Percentiles rank a stretch among this genome's conserved stretches.
These are phyloP conservation scores for Bothriochloa decipiens DNA, from an alignment of 176 grass and related monocot genomes.

Conservation along the genomic window DNA sequence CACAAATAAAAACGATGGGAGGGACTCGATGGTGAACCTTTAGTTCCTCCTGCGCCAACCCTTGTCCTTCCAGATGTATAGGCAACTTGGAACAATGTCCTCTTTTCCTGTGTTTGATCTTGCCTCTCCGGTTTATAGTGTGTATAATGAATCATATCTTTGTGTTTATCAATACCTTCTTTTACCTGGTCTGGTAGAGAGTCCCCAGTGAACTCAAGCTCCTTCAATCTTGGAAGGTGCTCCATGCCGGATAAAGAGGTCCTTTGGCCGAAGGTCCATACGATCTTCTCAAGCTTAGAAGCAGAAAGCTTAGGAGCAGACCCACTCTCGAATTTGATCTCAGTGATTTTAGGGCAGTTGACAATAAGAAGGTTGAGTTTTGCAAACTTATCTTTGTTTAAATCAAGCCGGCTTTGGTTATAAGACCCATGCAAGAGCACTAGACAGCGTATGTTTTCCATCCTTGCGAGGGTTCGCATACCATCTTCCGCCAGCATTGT, in stretches of 20 bases:
- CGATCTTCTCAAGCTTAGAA: no score
- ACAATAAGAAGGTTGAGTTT: slow-evolving; percentile 3
- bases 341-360: background rate
- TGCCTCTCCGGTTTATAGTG: background rate
- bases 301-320: background rate
- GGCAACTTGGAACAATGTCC: background rate
- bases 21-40: background rate
- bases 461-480: background rate
- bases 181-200: background rate
- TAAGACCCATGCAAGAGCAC: background rate
- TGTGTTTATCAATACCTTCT: background rate
- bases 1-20: background rate
- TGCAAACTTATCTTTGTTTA: background rate
- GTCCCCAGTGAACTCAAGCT: slow-evolving; percentile 6
- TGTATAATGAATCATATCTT: background rate
- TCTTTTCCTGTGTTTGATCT: background rate
- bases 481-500: background rate
- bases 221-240: slow-evolving; percentile 9
- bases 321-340: background rate
- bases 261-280: background rate
- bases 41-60: background rate
- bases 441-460: background rate
- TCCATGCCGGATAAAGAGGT: background rate
- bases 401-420: background rate
- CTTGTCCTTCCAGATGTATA: background rate